These are phyloP conservation scores for Mycena kentingensis DNA, from an alignment of 768 basidiomycete genomes.

Conservation along the genomic window DNA sequence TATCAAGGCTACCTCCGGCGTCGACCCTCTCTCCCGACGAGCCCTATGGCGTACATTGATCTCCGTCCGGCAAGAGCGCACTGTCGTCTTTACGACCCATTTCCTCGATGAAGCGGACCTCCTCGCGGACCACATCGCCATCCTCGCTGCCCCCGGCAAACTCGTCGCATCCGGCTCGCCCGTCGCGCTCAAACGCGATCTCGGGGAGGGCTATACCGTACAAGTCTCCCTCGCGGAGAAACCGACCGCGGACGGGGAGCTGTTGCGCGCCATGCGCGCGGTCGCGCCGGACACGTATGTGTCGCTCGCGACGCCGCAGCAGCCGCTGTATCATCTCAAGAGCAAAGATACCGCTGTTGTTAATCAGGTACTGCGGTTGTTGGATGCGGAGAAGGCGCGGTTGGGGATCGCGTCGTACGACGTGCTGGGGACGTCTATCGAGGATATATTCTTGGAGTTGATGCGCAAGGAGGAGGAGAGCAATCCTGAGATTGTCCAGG, in stretches of 20 bases:
- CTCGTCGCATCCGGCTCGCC: slow-evolving; percentile 74
- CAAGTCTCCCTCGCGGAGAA: slow-evolving; percentile 52
- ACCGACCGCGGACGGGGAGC: slow-evolving; percentile 28
- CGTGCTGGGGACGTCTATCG: slow-evolving; percentile 72
- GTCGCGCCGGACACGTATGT: slow-evolving; percentile 49
- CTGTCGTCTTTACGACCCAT: slow-evolving; percentile 79
- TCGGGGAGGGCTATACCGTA: slow-evolving; percentile 74
- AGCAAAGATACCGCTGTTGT: slow-evolving; percentile 59
- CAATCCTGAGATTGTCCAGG: too few species aligned
- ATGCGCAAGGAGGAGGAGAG: slow-evolving; percentile 59
- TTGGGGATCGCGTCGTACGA: slow-evolving; percentile 58
- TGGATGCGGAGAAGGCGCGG: slow-evolving; percentile 46
- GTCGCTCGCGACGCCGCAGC: slow-evolving; percentile 44
- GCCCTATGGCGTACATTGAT: slow-evolving; percentile 78
- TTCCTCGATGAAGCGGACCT: slow-evolving; percentile 57
- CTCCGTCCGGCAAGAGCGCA: slow-evolving; percentile 62
- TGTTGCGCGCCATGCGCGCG: slow-evolving; percentile 45
- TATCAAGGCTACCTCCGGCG: slow-evolving; percentile 82
- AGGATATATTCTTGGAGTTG: slow-evolving; percentile 78
- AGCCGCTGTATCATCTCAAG: slow-evolving; percentile 58
- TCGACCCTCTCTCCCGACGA: slow-evolving; percentile 78
- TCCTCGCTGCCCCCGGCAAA: slow-evolving; percentile 74
- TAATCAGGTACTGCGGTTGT: slow-evolving; percentile 53
- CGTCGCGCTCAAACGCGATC: slow-evolving; percentile 67
- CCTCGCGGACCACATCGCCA: slow-evolving; percentile 73